A percentile compares a stretch with the other conserved stretches of the same genome.
Evolutionary conservation across 2,329 filamentous ascomycete genomes (phyloP).

Genomic region (Neocatenulostroma microsporum): DNA sequence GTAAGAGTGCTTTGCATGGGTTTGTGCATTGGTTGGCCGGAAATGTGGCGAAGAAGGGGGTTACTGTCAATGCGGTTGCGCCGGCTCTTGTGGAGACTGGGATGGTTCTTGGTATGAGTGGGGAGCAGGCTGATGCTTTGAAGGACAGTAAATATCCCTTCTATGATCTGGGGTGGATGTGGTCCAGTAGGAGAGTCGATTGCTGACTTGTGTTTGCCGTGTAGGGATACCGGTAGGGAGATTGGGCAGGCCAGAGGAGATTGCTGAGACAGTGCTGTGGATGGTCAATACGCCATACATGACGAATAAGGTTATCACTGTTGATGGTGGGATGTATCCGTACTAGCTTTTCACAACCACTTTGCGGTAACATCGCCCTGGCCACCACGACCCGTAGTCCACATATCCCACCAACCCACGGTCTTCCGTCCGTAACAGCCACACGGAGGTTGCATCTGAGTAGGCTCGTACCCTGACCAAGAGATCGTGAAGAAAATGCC

Average conservation of each 20-base stretch:
- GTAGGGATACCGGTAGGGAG: constrained; percentile 38
- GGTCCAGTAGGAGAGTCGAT: constrained; percentile 1
- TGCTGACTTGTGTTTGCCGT: background rate
- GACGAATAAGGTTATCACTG: constrained; percentile 40
- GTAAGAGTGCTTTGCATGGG: constrained; percentile 40
- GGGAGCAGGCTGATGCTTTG: constrained; percentile 23
- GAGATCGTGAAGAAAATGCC: too few species aligned
- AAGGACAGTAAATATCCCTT: constrained; percentile 26
- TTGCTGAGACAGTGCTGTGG: constrained; percentile 43
- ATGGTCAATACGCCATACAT: constrained; percentile 41
- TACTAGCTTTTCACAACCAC: constrained; percentile 10
- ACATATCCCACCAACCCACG: background rate
- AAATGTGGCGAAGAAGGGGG: constrained; percentile 36
- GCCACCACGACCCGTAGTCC: too few species aligned
- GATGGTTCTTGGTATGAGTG: constrained; percentile 34
- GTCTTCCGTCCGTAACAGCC: background rate
- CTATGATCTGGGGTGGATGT: constrained; percentile 1
- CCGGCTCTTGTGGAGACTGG: constrained; percentile 39
- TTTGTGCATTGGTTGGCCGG: constrained; percentile 41
- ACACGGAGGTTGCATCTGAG: too few species aligned
- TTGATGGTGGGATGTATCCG: constrained; percentile 35
- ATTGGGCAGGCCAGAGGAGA: constrained; percentile 39
- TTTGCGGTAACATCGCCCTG: too few species aligned
- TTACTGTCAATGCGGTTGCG: constrained; percentile 44
- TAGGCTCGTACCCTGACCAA: too few species aligned